These are phyloP conservation scores for Podospora pseudopauciseta DNA, from an alignment of 495 filamentous ascomycete genomes.

Conservation along the genomic window DNA sequence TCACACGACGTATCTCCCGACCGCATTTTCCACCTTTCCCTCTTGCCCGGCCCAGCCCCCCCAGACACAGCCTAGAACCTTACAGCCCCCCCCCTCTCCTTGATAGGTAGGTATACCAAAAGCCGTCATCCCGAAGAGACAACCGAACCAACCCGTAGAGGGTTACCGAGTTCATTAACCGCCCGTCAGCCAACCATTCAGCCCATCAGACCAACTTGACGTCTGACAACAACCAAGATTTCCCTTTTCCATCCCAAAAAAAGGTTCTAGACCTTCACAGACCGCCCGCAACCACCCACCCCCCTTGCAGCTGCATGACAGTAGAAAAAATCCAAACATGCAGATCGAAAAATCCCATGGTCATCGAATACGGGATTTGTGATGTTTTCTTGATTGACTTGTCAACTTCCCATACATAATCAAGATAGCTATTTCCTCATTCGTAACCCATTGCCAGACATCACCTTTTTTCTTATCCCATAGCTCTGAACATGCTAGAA, in stretches of 20 bases:
- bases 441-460: no score
- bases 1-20: neutral
- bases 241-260: neutral
- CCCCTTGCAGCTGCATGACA: neutral
- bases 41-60: neutral
- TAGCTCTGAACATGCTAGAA: no score
- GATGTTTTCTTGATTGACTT: neutral
- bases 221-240: neutral
- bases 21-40: neutral
- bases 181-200: neutral
- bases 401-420: neutral
- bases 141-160: no score
- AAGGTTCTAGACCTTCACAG: neutral
- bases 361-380: constrained; percentile 3
- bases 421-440: no score
- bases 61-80: neutral
- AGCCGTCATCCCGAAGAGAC: neutral
- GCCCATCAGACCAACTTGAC: neutral
- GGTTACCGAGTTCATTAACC: neutral
- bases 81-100: neutral
- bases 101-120: neutral
- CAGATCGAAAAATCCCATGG: neutral
- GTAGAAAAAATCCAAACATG: neutral
- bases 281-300: neutral
- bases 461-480: no score